These are phyloP conservation scores for Coniosporium apollinis DNA, from an alignment of 495 filamentous ascomycete species.

Conservation along the genomic window DNA sequence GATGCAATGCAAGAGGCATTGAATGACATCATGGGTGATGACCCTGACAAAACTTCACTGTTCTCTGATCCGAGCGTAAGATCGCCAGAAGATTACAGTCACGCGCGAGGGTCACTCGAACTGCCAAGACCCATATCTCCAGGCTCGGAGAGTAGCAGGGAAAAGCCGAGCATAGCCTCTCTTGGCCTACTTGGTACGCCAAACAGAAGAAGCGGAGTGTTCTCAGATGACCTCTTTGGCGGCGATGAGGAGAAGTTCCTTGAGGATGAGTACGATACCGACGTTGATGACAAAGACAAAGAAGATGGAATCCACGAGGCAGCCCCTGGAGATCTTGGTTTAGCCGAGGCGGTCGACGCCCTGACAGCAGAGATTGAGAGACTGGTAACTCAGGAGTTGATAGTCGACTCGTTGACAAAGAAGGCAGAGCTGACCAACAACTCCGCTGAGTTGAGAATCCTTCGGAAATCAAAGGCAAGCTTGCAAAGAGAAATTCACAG, in stretches of 20 bases:
- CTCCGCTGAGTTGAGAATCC: slow-evolving; percentile 74
- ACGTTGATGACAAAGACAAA: slow-evolving; percentile 27
- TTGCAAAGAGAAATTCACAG: slow-evolving; percentile 79
- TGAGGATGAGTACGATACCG: slow-evolving; percentile 65
- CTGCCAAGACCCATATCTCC: slow-evolving; percentile 10
- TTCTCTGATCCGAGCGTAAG: slow-evolving; percentile 31
- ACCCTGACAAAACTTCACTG: slow-evolving; percentile 34
- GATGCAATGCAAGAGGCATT: slow-evolving; percentile 88
- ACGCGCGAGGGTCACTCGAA: slow-evolving; percentile 42
- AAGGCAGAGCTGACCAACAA: slow-evolving; percentile 98
- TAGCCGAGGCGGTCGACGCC: slow-evolving; percentile 79
- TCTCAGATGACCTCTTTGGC: slow-evolving; percentile 80
- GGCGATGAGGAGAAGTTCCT: slow-evolving; percentile 78
- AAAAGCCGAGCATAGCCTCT: slow-evolving; percentile 75
- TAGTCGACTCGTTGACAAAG: slow-evolving; percentile 75
- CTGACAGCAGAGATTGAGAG: slow-evolving; percentile 81
- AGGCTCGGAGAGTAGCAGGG: slow-evolving; percentile 32
- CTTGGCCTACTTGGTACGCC: slow-evolving; percentile 73
- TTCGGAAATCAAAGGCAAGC: slow-evolving; percentile 87
- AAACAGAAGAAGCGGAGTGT: slow-evolving; percentile 72
- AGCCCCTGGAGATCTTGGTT: slow-evolving; percentile 82
- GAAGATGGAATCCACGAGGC: slow-evolving; percentile 87
- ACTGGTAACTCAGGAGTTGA: slow-evolving; percentile 69
- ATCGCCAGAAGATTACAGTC: slow-evolving; percentile 30
- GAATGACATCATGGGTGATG: slow-evolving; percentile 83